Base-by-base conservation (phyloP, 2,329 filamentous ascomycete species). In the Zasmidium citrigriseum region DNA sequence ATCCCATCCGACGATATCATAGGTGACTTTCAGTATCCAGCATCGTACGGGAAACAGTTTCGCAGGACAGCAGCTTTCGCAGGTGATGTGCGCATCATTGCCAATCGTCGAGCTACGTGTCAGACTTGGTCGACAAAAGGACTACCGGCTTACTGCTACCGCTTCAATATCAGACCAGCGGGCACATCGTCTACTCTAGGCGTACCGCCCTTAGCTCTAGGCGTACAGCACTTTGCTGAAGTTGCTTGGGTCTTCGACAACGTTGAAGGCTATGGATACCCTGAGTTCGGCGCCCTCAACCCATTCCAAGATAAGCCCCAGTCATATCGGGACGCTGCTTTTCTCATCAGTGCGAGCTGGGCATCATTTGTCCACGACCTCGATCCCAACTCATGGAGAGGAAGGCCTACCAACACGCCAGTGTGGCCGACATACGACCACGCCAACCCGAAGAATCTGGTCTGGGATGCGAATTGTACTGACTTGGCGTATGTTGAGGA, bases 161-260 rank as follows among this genome's bases (percentile, higher is more conserved):
- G 45, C 10, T 46, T 21, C 18, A 22, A 46, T 22, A 46, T n/a
- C n/a, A n/a, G n/a, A n/a, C n/a, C n/a, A n/a, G n/a, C n/a, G n/a
- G n/a, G n/a, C n/a, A n/a, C n/a, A n/a, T n/a, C n/a, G n/a, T n/a
- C n/a, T n/a, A n/a, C 18, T 49, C 23, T 16, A 12, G 4, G 11
- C 4, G n/a, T 22, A 16, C 22, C 45, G 45, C 1, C 16, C 12
- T 27, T 10, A 52, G 22, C 2, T 29, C n/a, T 57, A 2, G 75
- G n/a, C n/a, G n/a, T n/a, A n/a, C 45, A 5, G 20, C 45, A 4
- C 45, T 20, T 21, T 46, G 45, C 45, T 12, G 18, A 22, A 3
- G 45, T 20, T 22, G 45, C 45, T 16, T 22, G n/a, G 45, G 10
- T 10, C 45, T 46, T 46, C 18, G 45, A 46, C 18, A 20, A 46